These are phyloP conservation scores for Paramecium primaurelia DNA, from an alignment of 73 alveolate genomes.

Conservation along the genomic window DNA sequence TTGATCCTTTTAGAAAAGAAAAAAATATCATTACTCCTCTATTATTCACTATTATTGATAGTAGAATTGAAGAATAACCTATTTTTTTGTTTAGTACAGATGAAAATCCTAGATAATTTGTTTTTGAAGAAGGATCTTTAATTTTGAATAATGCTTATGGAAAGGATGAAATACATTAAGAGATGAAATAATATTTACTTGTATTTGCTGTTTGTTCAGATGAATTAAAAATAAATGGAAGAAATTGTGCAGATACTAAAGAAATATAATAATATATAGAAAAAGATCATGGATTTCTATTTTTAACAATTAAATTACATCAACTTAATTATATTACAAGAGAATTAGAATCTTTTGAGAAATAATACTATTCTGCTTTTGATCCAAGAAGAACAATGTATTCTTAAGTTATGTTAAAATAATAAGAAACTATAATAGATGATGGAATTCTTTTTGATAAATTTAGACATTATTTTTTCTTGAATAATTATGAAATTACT, in stretches of 20 bases:
- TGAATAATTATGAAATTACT: neutral
- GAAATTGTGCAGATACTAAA: neutral
- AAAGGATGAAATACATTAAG: neutral
- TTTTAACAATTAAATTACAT: neutral
- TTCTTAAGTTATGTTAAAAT: neutral
- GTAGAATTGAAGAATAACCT: neutral
- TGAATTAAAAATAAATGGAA: neutral
- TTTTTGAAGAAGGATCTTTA: neutral
- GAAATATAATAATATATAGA: neutral
- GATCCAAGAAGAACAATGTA: neutral
- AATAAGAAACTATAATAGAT: neutral
- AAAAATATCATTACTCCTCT: neutral
- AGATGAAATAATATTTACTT: neutral
- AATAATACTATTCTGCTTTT: neutral
- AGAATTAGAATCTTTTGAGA: neutral
- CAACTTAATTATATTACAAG: neutral
- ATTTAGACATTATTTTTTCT: neutral
- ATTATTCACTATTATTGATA: neutral
- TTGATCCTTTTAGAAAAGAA: neutral
- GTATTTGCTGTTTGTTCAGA: neutral
- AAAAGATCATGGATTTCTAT: neutral
- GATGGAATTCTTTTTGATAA: neutral
- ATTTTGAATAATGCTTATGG: neutral
- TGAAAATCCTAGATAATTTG: neutral
- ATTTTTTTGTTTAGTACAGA: neutral